These are phyloP conservation scores for Zygnema cylindricum DNA, from an alignment of 139 green algal species.

Conservation along the genomic window DNA sequence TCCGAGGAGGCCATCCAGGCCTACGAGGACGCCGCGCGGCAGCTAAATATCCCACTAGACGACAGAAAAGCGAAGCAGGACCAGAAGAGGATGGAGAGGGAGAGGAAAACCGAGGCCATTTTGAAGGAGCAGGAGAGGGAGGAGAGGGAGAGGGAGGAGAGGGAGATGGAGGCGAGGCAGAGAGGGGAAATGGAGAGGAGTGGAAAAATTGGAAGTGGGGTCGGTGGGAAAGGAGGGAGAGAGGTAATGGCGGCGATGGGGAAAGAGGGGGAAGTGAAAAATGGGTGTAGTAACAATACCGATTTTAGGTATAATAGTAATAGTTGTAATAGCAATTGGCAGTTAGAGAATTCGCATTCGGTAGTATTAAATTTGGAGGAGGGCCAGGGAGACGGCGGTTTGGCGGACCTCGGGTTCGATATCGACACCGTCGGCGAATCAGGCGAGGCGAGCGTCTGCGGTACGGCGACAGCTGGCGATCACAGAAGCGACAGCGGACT, in stretches of 20 bases:
- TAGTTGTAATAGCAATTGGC: too few relatives aligned
- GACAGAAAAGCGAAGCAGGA: not conserved
- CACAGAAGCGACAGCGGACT: too few relatives aligned
- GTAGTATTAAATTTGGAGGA: not conserved
- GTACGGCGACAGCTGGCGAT: not conserved
- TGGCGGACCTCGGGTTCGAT: not conserved
- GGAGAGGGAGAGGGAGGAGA: not conserved
- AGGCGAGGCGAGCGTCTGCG: not conserved
- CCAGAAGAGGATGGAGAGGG: not conserved
- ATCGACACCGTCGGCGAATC: not conserved
- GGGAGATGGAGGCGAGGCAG: not conserved
- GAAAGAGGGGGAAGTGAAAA: not conserved
- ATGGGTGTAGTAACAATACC: too few relatives aligned
- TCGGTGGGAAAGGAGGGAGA: not conserved
- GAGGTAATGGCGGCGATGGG: not conserved
- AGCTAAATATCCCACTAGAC: not conserved
- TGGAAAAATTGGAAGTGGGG: too few relatives aligned
- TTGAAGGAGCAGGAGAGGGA: not conserved
- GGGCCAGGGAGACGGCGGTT: not conserved
- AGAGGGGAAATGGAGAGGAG: not conserved
- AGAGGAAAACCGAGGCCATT: not conserved
- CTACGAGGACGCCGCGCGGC: not conserved
- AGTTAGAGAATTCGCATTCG: too few relatives aligned
- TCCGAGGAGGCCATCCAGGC: slow-evolving; percentile 2
- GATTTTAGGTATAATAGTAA: too few relatives aligned